These are phyloP conservation scores for Xerocomus potaroensis DNA, from an alignment of 768 basidiomycete genomes.

Conservation along the genomic window DNA sequence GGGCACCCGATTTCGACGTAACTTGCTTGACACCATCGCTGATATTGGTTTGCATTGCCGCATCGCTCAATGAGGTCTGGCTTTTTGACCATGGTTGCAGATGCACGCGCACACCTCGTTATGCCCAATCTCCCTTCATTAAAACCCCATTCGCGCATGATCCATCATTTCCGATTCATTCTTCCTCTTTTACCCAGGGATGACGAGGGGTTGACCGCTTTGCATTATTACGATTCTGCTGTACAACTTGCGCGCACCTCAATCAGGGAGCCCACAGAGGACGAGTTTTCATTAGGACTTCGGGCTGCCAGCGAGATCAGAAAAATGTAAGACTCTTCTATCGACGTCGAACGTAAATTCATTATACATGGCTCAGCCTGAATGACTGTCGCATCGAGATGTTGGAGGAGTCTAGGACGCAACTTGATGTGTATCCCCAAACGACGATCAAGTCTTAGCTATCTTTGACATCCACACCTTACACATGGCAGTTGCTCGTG, in stretches of 20 bases:
- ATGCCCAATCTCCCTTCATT: conserved; percentile 68
- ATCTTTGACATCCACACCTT: neutral
- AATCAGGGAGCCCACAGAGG: conserved; percentile 55
- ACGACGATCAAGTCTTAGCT: conserved; percentile 11
- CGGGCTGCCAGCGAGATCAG: conserved; percentile 58
- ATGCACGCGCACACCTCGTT: conserved; percentile 62
- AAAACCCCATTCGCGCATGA: conserved; percentile 72
- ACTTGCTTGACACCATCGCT: conserved; percentile 66
- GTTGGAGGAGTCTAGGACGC: conserved; percentile 51
- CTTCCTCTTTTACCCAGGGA: conserved; percentile 56
- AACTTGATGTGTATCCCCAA: conserved; percentile 28
- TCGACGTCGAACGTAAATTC: neutral
- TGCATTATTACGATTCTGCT: conserved; percentile 76
- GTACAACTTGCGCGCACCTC: conserved; percentile 68
- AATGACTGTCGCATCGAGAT: conserved; percentile 63
- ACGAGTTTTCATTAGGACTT: conserved; percentile 63
- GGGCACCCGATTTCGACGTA: conserved; percentile 60
- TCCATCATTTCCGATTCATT: conserved; percentile 77
- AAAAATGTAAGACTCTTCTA: conserved; percentile 43
- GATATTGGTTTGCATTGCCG: conserved; percentile 52
- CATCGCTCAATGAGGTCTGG: neutral
- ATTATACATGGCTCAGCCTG: conserved; percentile 38
- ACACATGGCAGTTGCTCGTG: neutral
- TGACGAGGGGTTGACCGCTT: conserved; percentile 58
- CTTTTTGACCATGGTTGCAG: conserved; percentile 33